Base-by-base conservation (phyloP, 257 asterid genomes). In the Haberlea rhodopensis region DNA sequence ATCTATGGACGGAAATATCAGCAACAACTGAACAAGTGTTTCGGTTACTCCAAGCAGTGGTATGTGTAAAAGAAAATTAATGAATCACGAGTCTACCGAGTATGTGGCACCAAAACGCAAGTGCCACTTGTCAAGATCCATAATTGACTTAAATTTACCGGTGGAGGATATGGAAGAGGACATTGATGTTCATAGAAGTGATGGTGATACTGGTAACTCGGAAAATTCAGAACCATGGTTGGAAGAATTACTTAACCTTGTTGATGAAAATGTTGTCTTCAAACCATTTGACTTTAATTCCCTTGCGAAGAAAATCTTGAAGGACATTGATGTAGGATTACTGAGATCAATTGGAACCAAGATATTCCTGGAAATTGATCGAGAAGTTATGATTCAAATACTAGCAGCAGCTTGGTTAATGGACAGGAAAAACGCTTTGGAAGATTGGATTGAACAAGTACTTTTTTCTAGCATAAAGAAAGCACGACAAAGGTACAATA, bases 331-430 rank as follows among this genome's bases (percentile, higher is more conserved):
- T 67, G 52, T 19, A 22, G 62, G 71, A 46, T 76, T 89, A 60
- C 78, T 71, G 78, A 75, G 67, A 70, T 60, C 55, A 27, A 74
- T 65, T 54, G 89, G 95, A 63, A 21, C 62, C 27, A 61, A 65
- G 25, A 8, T 63, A 37, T 26, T 53, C 24, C 84, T 92, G 43
- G 95, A 87, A 67, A 87, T 92, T 8, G 90, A 89, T 57, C 72
- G 79, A 46, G 86, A 77, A 54, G 86, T 77, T 40, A 68, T 92
- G 81, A 60, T 57, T 28, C 99, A 92, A 81, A 82, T 92, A 21
- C 86, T 89, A 10, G 97, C 96, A 16, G 97, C 96, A 16, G 77
- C 81, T 69, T 89, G 94, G 95, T 19, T 81, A 67, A 54, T 90
- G 0, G 88, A 82, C 48, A 65, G 66, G 20, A 75, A 70, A 64